Evolutionary conservation across 495 filamentous ascomycete species (phyloP).

Genomic region (Trichoderma asperelloides): DNA sequence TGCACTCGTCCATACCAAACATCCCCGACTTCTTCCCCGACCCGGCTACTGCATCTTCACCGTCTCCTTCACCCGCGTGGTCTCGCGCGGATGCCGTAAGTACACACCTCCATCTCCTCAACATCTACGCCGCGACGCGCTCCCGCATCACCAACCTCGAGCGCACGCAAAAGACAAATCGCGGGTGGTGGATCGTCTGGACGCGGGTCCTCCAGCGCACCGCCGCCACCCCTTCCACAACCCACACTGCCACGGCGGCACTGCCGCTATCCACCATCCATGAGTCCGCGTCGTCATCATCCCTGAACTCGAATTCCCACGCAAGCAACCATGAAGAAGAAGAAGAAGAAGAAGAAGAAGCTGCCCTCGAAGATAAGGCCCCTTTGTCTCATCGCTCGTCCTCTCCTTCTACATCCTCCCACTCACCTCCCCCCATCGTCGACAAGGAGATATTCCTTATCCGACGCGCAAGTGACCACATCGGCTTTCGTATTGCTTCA

Average conservation of each 20-base stretch:
- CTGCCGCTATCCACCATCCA: conserved; percentile 3
- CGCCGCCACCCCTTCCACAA: background rate
- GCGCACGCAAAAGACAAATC: conserved; percentile 80
- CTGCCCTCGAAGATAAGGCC: background rate
- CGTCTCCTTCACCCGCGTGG: conserved; percentile 35
- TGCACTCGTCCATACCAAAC: conserved; percentile 82
- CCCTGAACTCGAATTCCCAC: background rate
- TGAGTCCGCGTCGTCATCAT: background rate
- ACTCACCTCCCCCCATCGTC: conserved; percentile 12
- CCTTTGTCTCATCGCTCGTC: background rate
- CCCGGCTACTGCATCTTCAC: background rate
- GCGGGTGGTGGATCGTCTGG: conserved; percentile 98
- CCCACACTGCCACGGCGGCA: background rate
- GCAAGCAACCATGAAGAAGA: background rate
- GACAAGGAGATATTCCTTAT: conserved; percentile 73
- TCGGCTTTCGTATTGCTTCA: conserved; percentile 23
- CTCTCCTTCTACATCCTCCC: background rate
- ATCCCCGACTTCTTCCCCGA: conserved; percentile 52
- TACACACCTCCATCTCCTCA: conserved; percentile 77
- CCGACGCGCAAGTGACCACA: conserved; percentile 63
- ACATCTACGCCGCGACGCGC: conserved; percentile 58
- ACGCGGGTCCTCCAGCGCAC: conserved; percentile 51
- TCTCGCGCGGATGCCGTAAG: conserved; percentile 83
- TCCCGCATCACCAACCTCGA: conserved; percentile 56
- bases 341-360: background rate